Base-by-base conservation (phyloP, 2,329 filamentous ascomycete genomes). In the Mycosphaerelloides madeirae region DNA sequence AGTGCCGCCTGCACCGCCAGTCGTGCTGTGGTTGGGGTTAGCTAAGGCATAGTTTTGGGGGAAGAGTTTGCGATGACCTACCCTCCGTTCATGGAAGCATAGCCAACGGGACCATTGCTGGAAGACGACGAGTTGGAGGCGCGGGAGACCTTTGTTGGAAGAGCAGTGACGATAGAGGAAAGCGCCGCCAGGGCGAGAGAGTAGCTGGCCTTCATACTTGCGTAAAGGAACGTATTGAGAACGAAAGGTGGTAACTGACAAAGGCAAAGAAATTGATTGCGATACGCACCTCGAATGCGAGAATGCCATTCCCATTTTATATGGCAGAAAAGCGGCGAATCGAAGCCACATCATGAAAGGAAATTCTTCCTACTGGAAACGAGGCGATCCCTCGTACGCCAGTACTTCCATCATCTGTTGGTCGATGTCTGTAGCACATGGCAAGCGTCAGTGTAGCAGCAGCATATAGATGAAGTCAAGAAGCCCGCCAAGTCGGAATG, bases 1-100 rank as follows among this genome's bases (percentile, higher is more conserved):
- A 25, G 61, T 58, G 12, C 71, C 72, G 31, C 65, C 67, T n/a
- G 67, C 65, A 46, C 73, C 72, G 48, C 73, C 73, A 12, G 69
- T 74, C 1, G 71, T 73, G 22, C 67, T 53, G 39, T 25, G 29
- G 5, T 18, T 3, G 37, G 20, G 15, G 6, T 25, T 9, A 25
- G 22, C 9, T 9, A 25, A 9, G 5, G 22, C 5, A 9, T 25
- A 5, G 9, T 6, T 25, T 9, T 5, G 9, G 22, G 6, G 9
- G 5, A 9, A 25, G 22, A 5, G 22, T 9, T 9, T 6, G 9
- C 9, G 6, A 6, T 8, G 13, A 49, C 50, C 6, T 45, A 52
- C 48, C 54, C 59, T 25, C 58, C 56, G 41, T 62, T 60, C 43
- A 46, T 45, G 31, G 53, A 51, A 29, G 58, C 58, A 32, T 57